phyloP scores from a whole-genome alignment of 495 filamentous ascomycete species.

The Chaetomium cochliodes region DNA sequence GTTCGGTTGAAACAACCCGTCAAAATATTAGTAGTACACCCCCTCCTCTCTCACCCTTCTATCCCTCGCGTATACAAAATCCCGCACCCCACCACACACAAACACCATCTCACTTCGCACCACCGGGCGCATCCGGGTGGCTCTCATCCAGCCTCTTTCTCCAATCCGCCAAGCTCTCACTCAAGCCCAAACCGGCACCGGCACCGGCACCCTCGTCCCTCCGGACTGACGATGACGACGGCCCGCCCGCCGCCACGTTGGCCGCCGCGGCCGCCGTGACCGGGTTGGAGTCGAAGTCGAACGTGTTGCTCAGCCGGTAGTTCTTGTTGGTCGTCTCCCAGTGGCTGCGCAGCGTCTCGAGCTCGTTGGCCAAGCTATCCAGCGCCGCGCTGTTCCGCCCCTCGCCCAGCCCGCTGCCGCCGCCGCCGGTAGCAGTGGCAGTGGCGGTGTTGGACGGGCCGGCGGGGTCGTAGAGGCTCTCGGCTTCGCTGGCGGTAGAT shows the following conservation, averaged over 20 bases:
- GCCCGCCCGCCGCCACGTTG: constrained; percentile 50
- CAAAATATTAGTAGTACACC: constrained; percentile 11
- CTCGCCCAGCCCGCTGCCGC: constrained; percentile 27
- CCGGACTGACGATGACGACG: no score
- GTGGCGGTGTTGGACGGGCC: neutral
- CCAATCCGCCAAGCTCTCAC: constrained; percentile 72
- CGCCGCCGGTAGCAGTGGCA: neutral
- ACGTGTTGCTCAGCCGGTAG: constrained; percentile 80
- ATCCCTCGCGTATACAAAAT: neutral
- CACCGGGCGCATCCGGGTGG: constrained; percentile 25
- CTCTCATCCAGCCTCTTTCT: constrained; percentile 63
- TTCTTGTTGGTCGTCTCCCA: constrained; percentile 96
- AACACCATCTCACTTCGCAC: constrained; percentile 16
- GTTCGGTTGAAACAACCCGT: constrained; percentile 6
- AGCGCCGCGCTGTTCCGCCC: constrained; percentile 81
- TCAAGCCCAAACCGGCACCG: constrained; percentile 51
- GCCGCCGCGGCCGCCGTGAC: constrained; percentile 32
- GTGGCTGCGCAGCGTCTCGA: constrained; percentile 81
- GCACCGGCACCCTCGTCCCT: constrained; percentile 51
- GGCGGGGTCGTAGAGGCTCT: constrained; percentile 45
- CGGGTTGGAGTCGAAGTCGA: constrained; percentile 70
- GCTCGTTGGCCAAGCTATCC: constrained; percentile 85
- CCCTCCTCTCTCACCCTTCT: neutral
- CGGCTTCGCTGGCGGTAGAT: constrained; percentile 57
- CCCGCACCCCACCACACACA: neutral